Conservation (phyloP, 1,139 yeast genomes). For the Blastobotrys petasosporus region DNA sequence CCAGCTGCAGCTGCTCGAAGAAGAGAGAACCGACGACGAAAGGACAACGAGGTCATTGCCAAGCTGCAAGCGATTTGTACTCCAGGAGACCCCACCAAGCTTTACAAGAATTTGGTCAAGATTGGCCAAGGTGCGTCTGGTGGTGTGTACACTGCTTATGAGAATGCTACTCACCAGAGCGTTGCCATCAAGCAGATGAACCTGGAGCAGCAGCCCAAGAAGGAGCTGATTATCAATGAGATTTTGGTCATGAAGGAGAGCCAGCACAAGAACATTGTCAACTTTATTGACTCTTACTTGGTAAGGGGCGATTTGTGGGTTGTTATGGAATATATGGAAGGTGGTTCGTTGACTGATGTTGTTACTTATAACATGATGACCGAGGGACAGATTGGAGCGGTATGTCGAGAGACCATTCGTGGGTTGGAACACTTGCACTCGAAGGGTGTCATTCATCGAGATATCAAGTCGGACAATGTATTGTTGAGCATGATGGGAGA, state of each 20-base stretch:
- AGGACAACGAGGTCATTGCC: conserved; percentile 62
- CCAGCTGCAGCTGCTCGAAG: conserved; percentile 47
- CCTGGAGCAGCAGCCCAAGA: conserved; percentile 84
- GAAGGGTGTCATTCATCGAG: conserved; percentile 93
- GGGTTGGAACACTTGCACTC: conserved; percentile 86
- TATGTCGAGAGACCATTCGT: conserved; percentile 80
- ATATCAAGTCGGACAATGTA: conserved; percentile 91
- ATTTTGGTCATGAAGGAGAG: conserved; percentile 93
- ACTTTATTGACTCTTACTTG: conserved; percentile 82
- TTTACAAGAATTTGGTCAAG: conserved; percentile 65
- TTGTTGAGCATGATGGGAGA: conserved; percentile 76
- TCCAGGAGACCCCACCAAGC: conserved; percentile 76
- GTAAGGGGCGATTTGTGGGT: conserved; percentile 76
- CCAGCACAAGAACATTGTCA: conserved; percentile 87
- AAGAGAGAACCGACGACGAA: conserved; percentile 66
- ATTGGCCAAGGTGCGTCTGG: conserved; percentile 99
- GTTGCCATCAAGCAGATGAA: conserved; percentile 98
- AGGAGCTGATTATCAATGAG: conserved; percentile 90
- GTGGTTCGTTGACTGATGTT: conserved; percentile 92
- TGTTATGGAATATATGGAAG: conserved; percentile 97
- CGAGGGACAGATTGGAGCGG: conserved; percentile 97
- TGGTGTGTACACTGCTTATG: conserved; percentile 90
- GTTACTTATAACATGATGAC: conserved; percentile 94
- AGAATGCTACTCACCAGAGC: conserved; percentile 49
- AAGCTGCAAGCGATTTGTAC: conserved; percentile 74